Base-by-base conservation (phyloP, 805 yeast genomes). In the Kuraishia ogatae region DNA sequence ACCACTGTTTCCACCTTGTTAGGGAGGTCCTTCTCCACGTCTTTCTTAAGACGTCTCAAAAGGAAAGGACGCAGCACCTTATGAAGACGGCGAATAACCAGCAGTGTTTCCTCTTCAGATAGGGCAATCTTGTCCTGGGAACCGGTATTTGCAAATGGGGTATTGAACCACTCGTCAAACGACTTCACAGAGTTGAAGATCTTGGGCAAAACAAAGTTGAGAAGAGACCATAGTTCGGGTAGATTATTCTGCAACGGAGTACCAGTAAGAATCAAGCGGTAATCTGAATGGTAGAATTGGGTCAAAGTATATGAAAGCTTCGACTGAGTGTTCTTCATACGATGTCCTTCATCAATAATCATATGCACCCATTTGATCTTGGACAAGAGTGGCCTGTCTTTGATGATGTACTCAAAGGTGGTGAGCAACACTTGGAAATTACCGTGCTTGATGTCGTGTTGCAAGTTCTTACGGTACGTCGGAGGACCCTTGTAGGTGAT, bases 301-400 rank as follows among this genome's bases (percentile, higher is more conserved):
- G 85, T 82, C 61, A 88, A 80, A 0, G 94, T 87, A 54, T 74
- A 74, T 0, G 93, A 85, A 55, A 88, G 72, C 64, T 87, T 88
- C 2, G 93, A 86, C 56, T 81, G 80, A 1, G 91, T 76, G 65
- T 88, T 88, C 66, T 88, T 88, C 91, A 88, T 85, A 71, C 96
- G 77, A 69, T 88, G 96, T 69, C 96, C 96, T 76, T 88, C 96
- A 75, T 88, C 96, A 60, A 88, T 88, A 60, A 88, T 87, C 93
- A 88, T 88, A 67, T 89, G 93, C 48, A 87, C 86, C 84, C 92
- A 88, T 59, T 80, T 80, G 61, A 85, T 81, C 63, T 84, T 85
- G 28, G 84, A 71, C 62, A 88, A 72, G 21, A 88, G 64, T 4
- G 91, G 85, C 59, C 89, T 80, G 64, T 88, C 96, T 63, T 86